These are phyloP conservation scores for Cucurbita argyrosperma DNA, from an alignment of 306 rosid species.

Conservation along the genomic window DNA sequence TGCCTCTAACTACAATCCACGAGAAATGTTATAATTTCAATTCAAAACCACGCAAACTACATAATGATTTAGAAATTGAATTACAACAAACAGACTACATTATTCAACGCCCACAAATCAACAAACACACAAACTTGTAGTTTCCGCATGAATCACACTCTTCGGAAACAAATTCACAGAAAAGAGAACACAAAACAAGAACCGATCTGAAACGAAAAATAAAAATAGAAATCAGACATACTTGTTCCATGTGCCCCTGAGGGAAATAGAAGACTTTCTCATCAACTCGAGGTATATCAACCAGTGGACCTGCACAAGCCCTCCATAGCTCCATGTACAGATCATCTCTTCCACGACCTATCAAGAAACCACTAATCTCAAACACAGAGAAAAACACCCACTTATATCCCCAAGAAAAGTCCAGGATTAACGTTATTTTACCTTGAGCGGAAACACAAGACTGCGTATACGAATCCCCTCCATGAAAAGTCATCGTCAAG, in stretches of 20 bases:
- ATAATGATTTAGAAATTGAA: not conserved
- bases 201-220: slow-evolving; percentile 11
- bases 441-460: slow-evolving; percentile 42
- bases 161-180: not conserved
- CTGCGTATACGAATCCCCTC: slow-evolving; percentile 30
- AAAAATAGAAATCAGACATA: slow-evolving; percentile 1
- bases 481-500: slow-evolving; percentile 50
- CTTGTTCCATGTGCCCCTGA: slow-evolving; percentile 96
- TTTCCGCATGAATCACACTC: not conserved
- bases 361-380: slow-evolving; percentile 1
- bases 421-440: slow-evolving; percentile 8
- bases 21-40: not conserved
- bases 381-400: not conserved
- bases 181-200: not conserved
- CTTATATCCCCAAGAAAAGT: not conserved
- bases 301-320: slow-evolving; percentile 79
- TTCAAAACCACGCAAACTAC: not conserved
- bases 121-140: not conserved
- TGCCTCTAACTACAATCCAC: slow-evolving; percentile 56
- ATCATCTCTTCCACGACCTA: slow-evolving; percentile 30
- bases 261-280: slow-evolving; percentile 83
- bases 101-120: not conserved
- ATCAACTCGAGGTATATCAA: slow-evolving; percentile 44
- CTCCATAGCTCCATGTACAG: slow-evolving; percentile 68
- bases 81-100: not conserved